Evolutionary conservation across 495 filamentous ascomycete genomes (phyloP).

Genomic region (Podospora pseudoanserina): DNA sequence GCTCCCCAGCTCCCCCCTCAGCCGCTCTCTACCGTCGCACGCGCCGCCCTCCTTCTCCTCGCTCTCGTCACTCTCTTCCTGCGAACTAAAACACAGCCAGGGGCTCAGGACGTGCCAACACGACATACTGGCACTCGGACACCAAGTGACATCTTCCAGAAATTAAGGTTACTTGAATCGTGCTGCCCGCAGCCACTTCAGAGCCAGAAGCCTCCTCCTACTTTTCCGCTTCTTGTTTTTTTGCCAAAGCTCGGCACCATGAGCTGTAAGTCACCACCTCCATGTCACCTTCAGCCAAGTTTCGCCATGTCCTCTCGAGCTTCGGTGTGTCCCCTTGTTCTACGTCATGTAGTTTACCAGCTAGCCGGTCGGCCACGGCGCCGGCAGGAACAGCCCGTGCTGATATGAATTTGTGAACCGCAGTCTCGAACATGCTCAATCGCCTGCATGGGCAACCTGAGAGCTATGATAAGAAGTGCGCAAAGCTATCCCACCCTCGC

Average conservation of each 20-base stretch:
- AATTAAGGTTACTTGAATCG: slow-evolving; percentile 10
- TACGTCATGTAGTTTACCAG: background rate
- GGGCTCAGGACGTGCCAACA: slow-evolving; percentile 11
- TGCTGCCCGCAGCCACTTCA: background rate
- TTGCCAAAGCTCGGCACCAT: slow-evolving; percentile 30
- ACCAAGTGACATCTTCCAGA: slow-evolving; percentile 4
- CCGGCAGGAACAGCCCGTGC: slow-evolving; percentile 7
- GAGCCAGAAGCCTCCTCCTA: slow-evolving; percentile 1
- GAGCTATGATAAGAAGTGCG: slow-evolving; percentile 96
- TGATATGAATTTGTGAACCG: slow-evolving; percentile 12
- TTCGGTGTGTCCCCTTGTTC: slow-evolving; percentile 22
- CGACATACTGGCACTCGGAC: background rate
- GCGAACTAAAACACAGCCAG: slow-evolving; percentile 20
- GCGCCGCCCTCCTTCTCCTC: slow-evolving; percentile 16
- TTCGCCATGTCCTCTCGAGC: slow-evolving; percentile 22
- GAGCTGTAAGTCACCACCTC: slow-evolving; percentile 44
- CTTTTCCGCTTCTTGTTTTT: slow-evolving; percentile 9
- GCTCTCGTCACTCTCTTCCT: slow-evolving; percentile 5
- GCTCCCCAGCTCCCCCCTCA: slow-evolving; percentile 8
- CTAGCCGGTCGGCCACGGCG: background rate
- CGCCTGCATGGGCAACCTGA: slow-evolving; percentile 97
- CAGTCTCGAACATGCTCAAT: slow-evolving; percentile 90
- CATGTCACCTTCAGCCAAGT: slow-evolving; percentile 29
- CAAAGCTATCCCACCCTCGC: background rate
- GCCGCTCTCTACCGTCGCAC: slow-evolving; percentile 24